Base-by-base conservation (phyloP, 345 rosid species). In the Murraya paniculata region DNA sequence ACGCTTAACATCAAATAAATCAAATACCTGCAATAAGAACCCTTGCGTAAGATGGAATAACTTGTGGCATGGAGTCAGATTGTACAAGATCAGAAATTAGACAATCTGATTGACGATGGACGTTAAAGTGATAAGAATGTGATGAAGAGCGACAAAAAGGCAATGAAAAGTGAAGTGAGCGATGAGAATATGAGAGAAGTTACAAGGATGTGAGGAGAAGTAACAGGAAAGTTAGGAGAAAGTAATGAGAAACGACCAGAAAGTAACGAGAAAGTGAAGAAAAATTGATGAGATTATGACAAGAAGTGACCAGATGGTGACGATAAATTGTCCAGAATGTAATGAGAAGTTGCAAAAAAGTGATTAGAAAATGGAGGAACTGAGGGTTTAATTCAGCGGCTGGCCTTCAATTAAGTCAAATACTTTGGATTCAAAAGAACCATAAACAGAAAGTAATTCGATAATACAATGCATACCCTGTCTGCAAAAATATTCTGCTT, bases 1-100 rank as follows among this genome's bases (percentile, higher is more conserved):
- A 66, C n/a, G 82, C 83, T 89, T 91, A 73, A 68, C 55, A 81
- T 92, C 97, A 60, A 89, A 92, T 78, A 88, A 69, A 75, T 80
- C 84, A 71, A 91, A 91, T n/a, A 91, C 78, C 97, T 92, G 86
- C 79, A 78, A 81, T 13, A 75, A 71, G 66, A 58, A 72, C 50
- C 35, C 64, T 74, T 24, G n/a, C n/a, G 4, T 70, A 59, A n/a
- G 48, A 27, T 27, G 60, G 19, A 70, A 62, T 41, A 62, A 64
- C 45, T 39, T n/a, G 18, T 18, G 19, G 9, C 16, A 65, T 18
- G 33, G 68, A 45, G 18, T 53, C 27, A 25, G 50, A 11, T 5
- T 55, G 8, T 27, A 24, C 56, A 64, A 9, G 24, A 59, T 68
- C 1, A 67, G 11, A 70, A 67, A 35, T 10, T 45, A 30, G 56